A percentile compares a stretch with the other conserved stretches of the same genome.
phyloP scores from a whole-genome alignment of 176 grass and related monocot species.

The Rhipidocladum racemiflorum region DNA sequence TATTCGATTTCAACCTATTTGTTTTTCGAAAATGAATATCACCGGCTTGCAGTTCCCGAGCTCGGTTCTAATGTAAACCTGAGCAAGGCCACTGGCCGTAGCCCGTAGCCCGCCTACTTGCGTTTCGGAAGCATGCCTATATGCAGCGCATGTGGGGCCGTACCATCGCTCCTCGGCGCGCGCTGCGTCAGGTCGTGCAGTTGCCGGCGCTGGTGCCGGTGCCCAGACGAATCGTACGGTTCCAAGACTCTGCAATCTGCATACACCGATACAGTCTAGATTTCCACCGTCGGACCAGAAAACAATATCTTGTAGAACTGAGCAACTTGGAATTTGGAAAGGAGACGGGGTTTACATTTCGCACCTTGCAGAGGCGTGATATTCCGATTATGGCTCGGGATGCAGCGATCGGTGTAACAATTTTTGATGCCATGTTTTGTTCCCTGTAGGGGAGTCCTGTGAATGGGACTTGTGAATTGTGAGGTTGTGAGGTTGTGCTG shows the following conservation, averaged over 20 bases:
- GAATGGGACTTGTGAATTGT: too few relatives aligned
- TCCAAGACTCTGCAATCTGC: neutral
- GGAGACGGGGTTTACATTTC: neutral
- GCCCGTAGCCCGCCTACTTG: too few relatives aligned
- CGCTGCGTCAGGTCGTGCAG: neutral
- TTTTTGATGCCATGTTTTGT: neutral
- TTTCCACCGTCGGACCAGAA: neutral
- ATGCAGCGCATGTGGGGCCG: conserved; percentile 36
- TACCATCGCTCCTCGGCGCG: conserved; percentile 11
- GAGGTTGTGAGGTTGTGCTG: too few relatives aligned
- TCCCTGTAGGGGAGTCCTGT: too few relatives aligned
- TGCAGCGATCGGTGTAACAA: neutral
- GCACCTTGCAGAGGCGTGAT: neutral
- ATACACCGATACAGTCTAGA: neutral
- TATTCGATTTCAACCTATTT: too few relatives aligned
- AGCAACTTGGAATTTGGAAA: neutral
- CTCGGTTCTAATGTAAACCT: too few relatives aligned
- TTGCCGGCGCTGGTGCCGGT: neutral
- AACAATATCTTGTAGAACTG: neutral
- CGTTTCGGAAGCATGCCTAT: neutral
- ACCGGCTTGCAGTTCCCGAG: too few relatives aligned
- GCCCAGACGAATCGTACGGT: neutral
- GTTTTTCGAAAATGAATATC: too few relatives aligned
- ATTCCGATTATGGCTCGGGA: neutral
- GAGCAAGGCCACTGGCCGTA: too few relatives aligned